Evolutionary conservation across 139 green algal genomes (phyloP).

Genomic region (Ostreobium quekettii): DNA sequence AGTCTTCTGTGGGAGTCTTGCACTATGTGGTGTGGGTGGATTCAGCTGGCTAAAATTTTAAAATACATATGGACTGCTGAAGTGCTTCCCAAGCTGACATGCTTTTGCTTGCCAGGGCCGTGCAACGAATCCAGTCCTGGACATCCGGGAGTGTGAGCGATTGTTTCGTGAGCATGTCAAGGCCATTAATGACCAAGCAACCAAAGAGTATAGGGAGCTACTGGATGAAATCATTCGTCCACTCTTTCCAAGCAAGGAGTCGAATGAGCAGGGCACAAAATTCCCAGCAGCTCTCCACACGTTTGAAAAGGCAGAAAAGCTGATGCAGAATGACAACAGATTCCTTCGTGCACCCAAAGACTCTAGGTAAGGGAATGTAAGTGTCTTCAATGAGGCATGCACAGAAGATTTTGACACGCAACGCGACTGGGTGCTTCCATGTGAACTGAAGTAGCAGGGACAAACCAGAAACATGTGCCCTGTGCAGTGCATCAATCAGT

Average conservation of each 20-base stretch:
- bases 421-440: too few relatives aligned
- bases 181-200: background rate
- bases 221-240: background rate
- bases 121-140: background rate
- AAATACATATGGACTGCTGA: too few relatives aligned
- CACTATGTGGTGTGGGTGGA: too few relatives aligned
- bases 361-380: conserved; percentile 1
- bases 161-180: conserved; percentile 15
- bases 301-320: conserved; percentile 15
- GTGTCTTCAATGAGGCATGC: too few relatives aligned
- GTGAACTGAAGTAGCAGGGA: too few relatives aligned
- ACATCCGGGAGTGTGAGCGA: background rate
- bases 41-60: too few relatives aligned
- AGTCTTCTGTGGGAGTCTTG: too few relatives aligned
- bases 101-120: background rate
- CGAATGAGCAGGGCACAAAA: background rate
- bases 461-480: too few relatives aligned
- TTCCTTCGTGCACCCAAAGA: background rate
- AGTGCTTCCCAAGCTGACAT: too few relatives aligned
- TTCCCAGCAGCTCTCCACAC: background rate
- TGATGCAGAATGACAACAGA: conserved; percentile 1
- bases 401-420: too few relatives aligned
- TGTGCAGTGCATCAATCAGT: too few relatives aligned
- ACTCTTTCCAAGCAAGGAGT: background rate
- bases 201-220: conserved; percentile 2